Conservation (phyloP, 495 filamentous ascomycete species). For the Penicillium steckii region DNA sequence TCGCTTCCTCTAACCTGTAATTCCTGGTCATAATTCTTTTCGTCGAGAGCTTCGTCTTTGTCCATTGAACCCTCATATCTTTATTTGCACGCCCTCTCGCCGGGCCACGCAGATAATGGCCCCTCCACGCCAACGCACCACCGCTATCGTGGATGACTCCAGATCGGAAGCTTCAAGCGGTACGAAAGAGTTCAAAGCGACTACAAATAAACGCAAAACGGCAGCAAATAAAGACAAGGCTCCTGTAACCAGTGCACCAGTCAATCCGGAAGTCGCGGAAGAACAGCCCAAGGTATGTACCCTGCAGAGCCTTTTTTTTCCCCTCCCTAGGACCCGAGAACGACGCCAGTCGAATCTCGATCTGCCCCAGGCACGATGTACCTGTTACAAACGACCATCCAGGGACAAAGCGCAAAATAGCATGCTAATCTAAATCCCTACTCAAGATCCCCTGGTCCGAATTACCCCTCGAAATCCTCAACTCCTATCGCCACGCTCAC, state of each 20-base stretch:
- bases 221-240: constrained; percentile 30
- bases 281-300: constrained; percentile 36
- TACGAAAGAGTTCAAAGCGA: constrained; percentile 43
- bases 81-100: constrained; percentile 1
- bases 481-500: constrained; percentile 78
- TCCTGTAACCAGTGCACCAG: constrained; percentile 38
- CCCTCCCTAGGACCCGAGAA: background rate
- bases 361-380: background rate
- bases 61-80: constrained; percentile 10
- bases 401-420: background rate
- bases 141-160: constrained; percentile 49
- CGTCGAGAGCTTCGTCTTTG: background rate
- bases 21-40: background rate
- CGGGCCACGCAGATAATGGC: constrained; percentile 32
- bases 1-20: background rate
- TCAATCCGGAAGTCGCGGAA: constrained; percentile 22
- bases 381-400: background rate
- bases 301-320: background rate
- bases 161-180: constrained; percentile 54
- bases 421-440: background rate
- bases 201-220: constrained; percentile 35
- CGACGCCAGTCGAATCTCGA: constrained; percentile 2
- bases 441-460: constrained; percentile 72
- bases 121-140: constrained; percentile 46
- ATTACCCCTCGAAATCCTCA: constrained; percentile 68